Percentiles rank a stretch among this genome's conserved stretches.
Evolutionary conservation across 176 grass and related monocot species (phyloP).

Genomic region (Carex pumila): DNA sequence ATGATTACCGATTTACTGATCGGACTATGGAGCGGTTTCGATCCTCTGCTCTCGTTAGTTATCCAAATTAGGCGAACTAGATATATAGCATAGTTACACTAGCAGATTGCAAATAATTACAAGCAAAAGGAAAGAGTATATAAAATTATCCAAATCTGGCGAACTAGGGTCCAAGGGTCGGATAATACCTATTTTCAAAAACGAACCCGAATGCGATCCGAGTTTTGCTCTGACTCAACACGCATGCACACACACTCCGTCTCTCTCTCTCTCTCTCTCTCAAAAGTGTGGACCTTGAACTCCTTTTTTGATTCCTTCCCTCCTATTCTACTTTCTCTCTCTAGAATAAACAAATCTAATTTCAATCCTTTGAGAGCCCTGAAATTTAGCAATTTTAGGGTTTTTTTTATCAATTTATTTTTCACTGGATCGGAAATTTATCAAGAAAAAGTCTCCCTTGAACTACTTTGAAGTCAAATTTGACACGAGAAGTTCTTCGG

Average conservation of each 20-base stretch:
- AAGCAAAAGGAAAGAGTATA: too few relatives aligned
- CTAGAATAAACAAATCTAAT: slow-evolving; percentile 12
- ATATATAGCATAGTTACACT: too few relatives aligned
- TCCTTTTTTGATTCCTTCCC: slow-evolving; percentile 14
- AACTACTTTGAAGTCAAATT: slow-evolving; percentile 3
- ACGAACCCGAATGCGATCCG: background rate
- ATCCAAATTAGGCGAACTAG: too few relatives aligned
- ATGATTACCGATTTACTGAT: background rate
- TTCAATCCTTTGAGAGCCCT: slow-evolving; percentile 11
- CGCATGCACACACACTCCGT: background rate
- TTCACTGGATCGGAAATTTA: background rate
- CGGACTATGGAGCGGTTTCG: background rate
- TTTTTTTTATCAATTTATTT: background rate
- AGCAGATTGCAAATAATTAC: too few relatives aligned
- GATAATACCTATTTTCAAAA: background rate
- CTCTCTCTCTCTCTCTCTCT: background rate
- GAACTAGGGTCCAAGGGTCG: background rate
- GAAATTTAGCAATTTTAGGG: background rate
- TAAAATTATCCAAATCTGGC: background rate
- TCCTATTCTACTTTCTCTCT: slow-evolving; percentile 13
- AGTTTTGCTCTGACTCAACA: background rate
- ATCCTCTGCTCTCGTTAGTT: too few relatives aligned
- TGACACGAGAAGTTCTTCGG: slow-evolving; percentile 1
- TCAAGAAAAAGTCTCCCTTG: background rate
- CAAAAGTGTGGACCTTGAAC: background rate